Evolutionary conservation across 306 rosid genomes (phyloP).

Genomic region (Ziziphus jujuba): DNA sequence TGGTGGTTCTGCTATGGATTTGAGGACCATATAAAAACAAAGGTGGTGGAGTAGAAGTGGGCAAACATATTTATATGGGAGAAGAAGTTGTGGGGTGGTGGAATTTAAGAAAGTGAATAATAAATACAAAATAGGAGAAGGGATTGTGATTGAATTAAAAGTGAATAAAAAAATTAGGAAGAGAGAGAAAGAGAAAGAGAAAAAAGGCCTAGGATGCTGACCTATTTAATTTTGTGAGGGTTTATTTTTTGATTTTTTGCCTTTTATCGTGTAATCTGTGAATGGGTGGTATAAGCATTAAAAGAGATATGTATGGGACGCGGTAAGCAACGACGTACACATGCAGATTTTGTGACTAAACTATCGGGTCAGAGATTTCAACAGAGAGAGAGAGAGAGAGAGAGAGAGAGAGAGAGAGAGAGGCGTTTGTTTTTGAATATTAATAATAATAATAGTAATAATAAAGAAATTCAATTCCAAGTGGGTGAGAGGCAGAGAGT

Average conservation of each 20-base stretch:
- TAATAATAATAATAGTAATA: no score
- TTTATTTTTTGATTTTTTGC: conserved; percentile 1
- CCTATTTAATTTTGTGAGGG: background rate
- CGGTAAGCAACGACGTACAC: conserved; percentile 69
- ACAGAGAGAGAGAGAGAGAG: no score
- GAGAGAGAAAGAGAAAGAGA: no score
- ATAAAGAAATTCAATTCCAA: conserved; percentile 36
- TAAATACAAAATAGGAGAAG: no score
- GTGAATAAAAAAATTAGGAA: no score
- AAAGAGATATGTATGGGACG: conserved; percentile 43
- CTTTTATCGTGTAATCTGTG: conserved; percentile 9
- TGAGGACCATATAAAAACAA: conserved; percentile 3
- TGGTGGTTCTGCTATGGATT: background rate
- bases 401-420: conserved; percentile 40
- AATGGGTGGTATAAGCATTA: conserved; percentile 18
- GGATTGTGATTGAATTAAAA: no score
- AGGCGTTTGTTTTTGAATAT: conserved; percentile 40
- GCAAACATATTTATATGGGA: no score
- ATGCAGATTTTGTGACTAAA: conserved; percentile 89
- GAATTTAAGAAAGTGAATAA: no score
- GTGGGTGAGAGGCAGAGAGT: conserved; percentile 31
- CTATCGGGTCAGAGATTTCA: conserved; percentile 78
- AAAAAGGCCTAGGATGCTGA: no score
- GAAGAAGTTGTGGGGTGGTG: no score
- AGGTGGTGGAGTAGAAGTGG: conserved; percentile 24